phyloP scores from a whole-genome alignment of 208 protist genomes.

The Acanthamoeba divionensis region DNA sequence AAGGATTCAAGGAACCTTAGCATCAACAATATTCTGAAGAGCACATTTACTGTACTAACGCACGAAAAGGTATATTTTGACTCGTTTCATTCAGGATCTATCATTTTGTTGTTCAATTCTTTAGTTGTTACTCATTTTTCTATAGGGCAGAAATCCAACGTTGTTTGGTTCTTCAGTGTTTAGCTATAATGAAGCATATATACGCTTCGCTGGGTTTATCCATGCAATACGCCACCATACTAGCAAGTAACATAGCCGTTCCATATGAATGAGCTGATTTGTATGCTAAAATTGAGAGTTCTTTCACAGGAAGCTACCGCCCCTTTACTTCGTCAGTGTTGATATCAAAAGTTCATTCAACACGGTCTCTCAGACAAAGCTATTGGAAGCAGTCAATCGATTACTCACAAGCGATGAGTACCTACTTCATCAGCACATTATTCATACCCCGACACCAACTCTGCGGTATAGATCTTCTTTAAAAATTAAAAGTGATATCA shows the following conservation, averaged over 20 bases:
- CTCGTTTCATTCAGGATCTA: neutral
- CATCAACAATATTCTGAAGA: conserved; percentile 39
- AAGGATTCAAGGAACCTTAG: no score
- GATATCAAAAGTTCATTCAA: conserved; percentile 53
- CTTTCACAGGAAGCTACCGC: neutral
- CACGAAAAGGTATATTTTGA: neutral
- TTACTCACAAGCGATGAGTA: neutral
- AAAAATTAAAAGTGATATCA: no score
- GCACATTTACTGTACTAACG: neutral
- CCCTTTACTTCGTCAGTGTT: conserved; percentile 42
- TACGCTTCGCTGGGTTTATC: neutral
- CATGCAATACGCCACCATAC: neutral
- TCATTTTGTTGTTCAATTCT: neutral
- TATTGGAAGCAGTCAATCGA: neutral
- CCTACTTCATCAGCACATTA: conserved; percentile 1
- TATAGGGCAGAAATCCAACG: neutral
- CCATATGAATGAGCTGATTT: no score
- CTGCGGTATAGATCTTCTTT: neutral
- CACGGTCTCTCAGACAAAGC: neutral
- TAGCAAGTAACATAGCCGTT: neutral
- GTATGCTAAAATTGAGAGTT: no score
- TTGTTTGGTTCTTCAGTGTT: conserved; percentile 40
- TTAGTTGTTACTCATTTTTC: neutral
- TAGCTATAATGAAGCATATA: conserved; percentile 53
- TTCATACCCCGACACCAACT: conserved; percentile 8